Conservation (phyloP, 164 flowering plant genomes). For the Aristolochia contorta region DNA sequence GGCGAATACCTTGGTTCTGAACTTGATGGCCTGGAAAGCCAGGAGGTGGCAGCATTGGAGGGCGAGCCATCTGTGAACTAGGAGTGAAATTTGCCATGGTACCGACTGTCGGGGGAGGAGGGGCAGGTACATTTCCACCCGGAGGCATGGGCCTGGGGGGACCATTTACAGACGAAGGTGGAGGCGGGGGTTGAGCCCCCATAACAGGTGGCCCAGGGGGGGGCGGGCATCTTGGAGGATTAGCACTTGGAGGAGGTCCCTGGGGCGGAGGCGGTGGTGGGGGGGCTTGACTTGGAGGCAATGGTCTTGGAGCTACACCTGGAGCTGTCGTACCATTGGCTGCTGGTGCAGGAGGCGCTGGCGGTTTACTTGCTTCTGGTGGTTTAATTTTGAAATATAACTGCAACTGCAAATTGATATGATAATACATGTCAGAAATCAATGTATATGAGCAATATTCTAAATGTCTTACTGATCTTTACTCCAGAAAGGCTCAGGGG, state of each 20-base stretch:
- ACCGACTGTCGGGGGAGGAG: slow-evolving; percentile 78
- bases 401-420: slow-evolving; percentile 51
- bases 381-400: slow-evolving; percentile 88
- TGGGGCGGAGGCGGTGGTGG: slow-evolving; percentile 53
- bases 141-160: slow-evolving; percentile 90
- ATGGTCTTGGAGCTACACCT: slow-evolving; percentile 53
- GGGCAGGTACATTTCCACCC: slow-evolving; percentile 59
- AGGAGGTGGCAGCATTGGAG: slow-evolving; percentile 39
- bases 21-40: slow-evolving; percentile 61
- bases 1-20: slow-evolving; percentile 6
- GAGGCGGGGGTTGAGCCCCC: slow-evolving; percentile 49
- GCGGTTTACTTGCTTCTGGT: slow-evolving; percentile 74
- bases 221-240: slow-evolving; percentile 55
- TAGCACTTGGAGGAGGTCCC: slow-evolving; percentile 36
- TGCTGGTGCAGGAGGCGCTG: slow-evolving; percentile 30
- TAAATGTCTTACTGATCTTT: too few species aligned
- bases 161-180: slow-evolving; percentile 60
- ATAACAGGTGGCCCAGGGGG: slow-evolving; percentile 4
- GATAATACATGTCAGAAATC: too few species aligned
- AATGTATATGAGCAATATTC: too few species aligned
- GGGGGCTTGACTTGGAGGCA: slow-evolving; percentile 45
- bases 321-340: slow-evolving; percentile 62
- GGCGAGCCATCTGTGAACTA: slow-evolving; percentile 19
- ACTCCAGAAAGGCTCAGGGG: too few species aligned
- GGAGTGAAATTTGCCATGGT: slow-evolving; percentile 73